phyloP scores from a whole-genome alignment of 345 rosid genomes.

The Melastoma malabathricum region DNA sequence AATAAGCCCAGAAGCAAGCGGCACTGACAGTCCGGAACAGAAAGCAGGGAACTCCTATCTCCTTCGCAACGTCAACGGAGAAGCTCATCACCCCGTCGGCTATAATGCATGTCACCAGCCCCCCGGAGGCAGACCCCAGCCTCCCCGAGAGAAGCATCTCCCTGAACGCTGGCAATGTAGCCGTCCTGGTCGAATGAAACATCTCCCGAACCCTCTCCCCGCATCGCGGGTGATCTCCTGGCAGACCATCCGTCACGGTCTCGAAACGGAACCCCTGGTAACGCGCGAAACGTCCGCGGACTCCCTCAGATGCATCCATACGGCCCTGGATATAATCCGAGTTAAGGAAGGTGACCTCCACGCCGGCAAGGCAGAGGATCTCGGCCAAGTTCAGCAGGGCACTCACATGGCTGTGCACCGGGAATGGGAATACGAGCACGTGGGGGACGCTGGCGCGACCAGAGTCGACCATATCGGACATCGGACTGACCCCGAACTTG shows the following conservation, averaged over 20 bases:
- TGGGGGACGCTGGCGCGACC: conserved; percentile 6
- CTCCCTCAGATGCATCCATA: conserved; percentile 10
- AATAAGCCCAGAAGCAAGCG: conserved; percentile 19
- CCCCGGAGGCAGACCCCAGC: neutral
- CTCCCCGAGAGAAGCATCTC: conserved; percentile 9
- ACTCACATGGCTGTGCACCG: conserved; percentile 55
- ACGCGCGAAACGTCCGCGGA: conserved; percentile 21
- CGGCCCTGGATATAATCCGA: conserved; percentile 20
- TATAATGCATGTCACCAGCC: conserved; percentile 19
- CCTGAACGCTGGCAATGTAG: conserved; percentile 7
- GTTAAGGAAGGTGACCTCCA: conserved; percentile 47
- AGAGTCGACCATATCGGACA: too few relatives aligned
- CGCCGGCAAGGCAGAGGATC: conserved; percentile 27
- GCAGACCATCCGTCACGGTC: conserved; percentile 22
- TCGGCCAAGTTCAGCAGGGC: conserved; percentile 56
- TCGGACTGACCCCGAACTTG: too few relatives aligned
- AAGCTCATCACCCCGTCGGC: conserved; percentile 25
- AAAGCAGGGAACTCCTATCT: conserved; percentile 17
- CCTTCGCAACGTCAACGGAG: conserved; percentile 15
- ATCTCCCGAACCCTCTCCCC: conserved; percentile 9
- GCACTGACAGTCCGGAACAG: conserved; percentile 25
- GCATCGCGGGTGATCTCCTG: conserved; percentile 12
- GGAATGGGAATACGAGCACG: conserved; percentile 44
- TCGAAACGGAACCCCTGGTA: conserved; percentile 22
- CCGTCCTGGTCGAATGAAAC: conserved; percentile 6